phyloP scores from a whole-genome alignment of 2,329 filamentous ascomycete genomes.

The Cladosporium sp. region DNA sequence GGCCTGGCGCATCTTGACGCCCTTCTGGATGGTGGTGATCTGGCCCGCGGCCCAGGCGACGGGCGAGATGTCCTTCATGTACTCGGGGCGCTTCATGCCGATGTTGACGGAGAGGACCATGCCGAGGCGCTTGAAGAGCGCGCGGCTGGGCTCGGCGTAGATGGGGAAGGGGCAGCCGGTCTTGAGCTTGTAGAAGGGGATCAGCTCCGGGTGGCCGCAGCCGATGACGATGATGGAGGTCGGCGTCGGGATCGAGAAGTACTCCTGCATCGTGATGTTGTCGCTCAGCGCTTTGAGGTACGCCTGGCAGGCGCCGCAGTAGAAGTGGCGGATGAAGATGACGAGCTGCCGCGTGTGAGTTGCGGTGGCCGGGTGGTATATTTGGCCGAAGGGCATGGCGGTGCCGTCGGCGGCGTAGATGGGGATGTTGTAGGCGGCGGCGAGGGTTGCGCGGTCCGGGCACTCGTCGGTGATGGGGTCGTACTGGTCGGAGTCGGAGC shows the following conservation, averaged over 20 bases:
- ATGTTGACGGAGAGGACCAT: conserved; percentile 30
- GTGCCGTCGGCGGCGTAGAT: conserved; percentile 58
- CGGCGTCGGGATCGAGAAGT: conserved; percentile 31
- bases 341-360: conserved; percentile 34
- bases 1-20: conserved; percentile 17
- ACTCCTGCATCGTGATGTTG: conserved; percentile 30
- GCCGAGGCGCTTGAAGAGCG: conserved; percentile 32
- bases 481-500: conserved; percentile 24
- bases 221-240: conserved; percentile 34
- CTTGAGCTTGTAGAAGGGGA: conserved; percentile 30
- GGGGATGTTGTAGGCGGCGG: conserved; percentile 29
- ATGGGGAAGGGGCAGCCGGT: conserved; percentile 33
- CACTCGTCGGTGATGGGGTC: conserved; percentile 25
- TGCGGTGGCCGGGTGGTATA: conserved; percentile 48
- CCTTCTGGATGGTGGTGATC: conserved; percentile 22
- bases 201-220: conserved; percentile 32
- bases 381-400: conserved; percentile 54
- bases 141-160: conserved; percentile 31
- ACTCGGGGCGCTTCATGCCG: conserved; percentile 28
- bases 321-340: conserved; percentile 38
- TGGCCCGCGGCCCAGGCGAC: conserved; percentile 28
- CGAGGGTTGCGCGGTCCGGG: conserved; percentile 29
- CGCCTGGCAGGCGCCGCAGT: conserved; percentile 36
- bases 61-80: conserved; percentile 32
- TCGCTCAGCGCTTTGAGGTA: conserved; percentile 31